Evolutionary conservation across 2,329 filamentous ascomycete species (phyloP).

Genomic region (Ophiostoma ips): DNA sequence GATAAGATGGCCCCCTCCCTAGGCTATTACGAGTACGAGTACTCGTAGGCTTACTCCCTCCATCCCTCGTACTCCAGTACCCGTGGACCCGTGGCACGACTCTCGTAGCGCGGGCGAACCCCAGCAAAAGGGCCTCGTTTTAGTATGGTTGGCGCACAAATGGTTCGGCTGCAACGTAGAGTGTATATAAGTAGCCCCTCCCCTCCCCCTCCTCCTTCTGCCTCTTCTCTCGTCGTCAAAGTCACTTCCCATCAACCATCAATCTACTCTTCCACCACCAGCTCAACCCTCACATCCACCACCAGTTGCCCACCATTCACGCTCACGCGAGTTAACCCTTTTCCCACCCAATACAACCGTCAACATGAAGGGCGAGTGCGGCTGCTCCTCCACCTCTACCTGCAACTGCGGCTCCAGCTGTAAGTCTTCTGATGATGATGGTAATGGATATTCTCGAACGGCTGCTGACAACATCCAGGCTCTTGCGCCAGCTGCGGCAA

Average conservation of each 20-base stretch:
- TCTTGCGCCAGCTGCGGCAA: constrained; percentile 24
- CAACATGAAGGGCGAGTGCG: constrained; percentile 26
- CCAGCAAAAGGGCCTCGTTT: not conserved
- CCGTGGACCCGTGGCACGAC: not conserved
- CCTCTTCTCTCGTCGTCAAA: not conserved
- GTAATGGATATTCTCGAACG: too few relatives aligned
- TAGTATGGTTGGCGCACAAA: not conserved
- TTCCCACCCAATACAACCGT: constrained; percentile 8
- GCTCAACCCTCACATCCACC: not conserved
- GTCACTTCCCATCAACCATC: not conserved
- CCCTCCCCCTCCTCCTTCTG: not conserved
- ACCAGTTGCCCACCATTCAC: constrained; percentile 12
- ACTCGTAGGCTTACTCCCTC: too few relatives aligned
- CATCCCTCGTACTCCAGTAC: too few relatives aligned
- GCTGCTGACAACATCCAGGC: constrained; percentile 19
- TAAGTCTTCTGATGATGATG: constrained; percentile 10
- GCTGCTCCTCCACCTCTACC: constrained; percentile 23
- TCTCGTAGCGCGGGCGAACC: too few relatives aligned
- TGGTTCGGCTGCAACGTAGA: not conserved
- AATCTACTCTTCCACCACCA: not conserved
- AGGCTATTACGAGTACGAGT: too few relatives aligned
- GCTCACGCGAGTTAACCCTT: constrained; percentile 11
- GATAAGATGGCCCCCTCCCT: too few relatives aligned
- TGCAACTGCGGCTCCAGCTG: constrained; percentile 19
- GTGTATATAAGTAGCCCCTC: not conserved